Evolutionary conservation across 495 filamentous ascomycete species (phyloP).

Genomic region (Umbilicaria muhlenbergii): DNA sequence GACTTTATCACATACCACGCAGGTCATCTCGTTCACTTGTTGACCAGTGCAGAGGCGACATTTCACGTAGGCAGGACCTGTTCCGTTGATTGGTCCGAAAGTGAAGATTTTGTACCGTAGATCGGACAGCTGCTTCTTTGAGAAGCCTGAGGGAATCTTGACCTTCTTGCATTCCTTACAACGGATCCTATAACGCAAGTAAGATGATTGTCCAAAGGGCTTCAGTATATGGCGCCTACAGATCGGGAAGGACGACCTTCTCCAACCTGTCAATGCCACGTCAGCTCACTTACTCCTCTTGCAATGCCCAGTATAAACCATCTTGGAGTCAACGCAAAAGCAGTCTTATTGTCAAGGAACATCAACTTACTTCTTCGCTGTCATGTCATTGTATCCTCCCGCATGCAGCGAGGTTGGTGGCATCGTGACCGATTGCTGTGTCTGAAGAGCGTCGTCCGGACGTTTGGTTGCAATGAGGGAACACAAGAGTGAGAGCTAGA

Average conservation of each 20-base stretch:
- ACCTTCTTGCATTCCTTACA: constrained; percentile 32
- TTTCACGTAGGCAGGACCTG: constrained; percentile 4
- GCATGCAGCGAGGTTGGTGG: background rate
- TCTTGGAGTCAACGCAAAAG: background rate
- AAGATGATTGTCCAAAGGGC: background rate
- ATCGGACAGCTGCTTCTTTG: constrained; percentile 27
- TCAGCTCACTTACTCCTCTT: too few relatives aligned
- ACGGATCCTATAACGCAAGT: constrained; percentile 21
- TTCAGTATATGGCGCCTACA: constrained; percentile 9
- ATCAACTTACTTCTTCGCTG: constrained; percentile 14
- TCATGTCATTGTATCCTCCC: constrained; percentile 16
- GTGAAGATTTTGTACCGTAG: constrained; percentile 18
- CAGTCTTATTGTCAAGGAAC: background rate
- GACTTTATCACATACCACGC: constrained; percentile 26
- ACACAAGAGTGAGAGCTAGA: too few relatives aligned
- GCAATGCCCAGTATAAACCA: too few relatives aligned
- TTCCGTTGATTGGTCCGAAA: background rate
- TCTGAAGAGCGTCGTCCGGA: too few relatives aligned
- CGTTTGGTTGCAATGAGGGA: too few relatives aligned
- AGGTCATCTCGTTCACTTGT: constrained; percentile 22
- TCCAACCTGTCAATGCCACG: constrained; percentile 11
- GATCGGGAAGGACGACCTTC: constrained; percentile 14
- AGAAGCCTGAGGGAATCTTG: constrained; percentile 24
- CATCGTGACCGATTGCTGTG: too few relatives aligned
- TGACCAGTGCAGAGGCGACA: constrained; percentile 16